These are phyloP conservation scores for Magnolia changhungtana DNA, from an alignment of 164 flowering plant genomes.

Conservation along the genomic window DNA sequence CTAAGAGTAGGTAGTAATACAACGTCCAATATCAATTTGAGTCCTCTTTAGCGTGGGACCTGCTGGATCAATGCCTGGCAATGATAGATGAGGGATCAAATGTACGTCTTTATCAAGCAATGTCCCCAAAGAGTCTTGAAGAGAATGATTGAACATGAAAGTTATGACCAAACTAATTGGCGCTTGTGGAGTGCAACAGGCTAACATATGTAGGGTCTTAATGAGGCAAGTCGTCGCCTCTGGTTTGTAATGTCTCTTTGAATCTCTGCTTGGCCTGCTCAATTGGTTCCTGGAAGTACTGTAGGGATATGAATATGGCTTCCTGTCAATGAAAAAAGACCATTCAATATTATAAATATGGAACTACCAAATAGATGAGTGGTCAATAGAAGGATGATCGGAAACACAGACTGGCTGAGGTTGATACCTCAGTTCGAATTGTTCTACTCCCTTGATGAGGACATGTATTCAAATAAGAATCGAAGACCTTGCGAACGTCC, in stretches of 20 bases:
- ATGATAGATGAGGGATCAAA: no score
- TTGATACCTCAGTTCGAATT: conserved; percentile 20
- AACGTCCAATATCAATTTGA: no score
- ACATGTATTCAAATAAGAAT: conserved; percentile 17
- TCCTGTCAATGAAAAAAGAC: conserved; percentile 4
- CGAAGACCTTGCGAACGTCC: conserved; percentile 11
- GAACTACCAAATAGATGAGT: neutral
- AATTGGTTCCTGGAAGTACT: conserved; percentile 15
- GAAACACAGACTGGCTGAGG: neutral
- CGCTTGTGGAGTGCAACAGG: no score
- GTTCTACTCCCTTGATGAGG: conserved; percentile 20
- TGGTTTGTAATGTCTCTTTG: neutral
- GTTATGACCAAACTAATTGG: no score
- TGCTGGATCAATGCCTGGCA: no score
- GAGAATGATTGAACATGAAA: no score
- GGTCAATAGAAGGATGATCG: neutral
- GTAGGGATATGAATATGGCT: conserved; percentile 16
- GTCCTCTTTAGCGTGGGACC: no score
- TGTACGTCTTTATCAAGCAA: no score
- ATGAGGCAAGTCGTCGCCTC: neutral
- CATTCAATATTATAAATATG: neutral
- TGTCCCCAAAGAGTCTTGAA: no score
- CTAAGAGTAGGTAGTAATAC: no score
- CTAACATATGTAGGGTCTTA: neutral
- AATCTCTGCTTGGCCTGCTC: conserved; percentile 6